A percentile compares a stretch with the other conserved stretches of the same genome.
phyloP scores from a whole-genome alignment of 345 rosid species.

The Streptanthus diversifolius region DNA sequence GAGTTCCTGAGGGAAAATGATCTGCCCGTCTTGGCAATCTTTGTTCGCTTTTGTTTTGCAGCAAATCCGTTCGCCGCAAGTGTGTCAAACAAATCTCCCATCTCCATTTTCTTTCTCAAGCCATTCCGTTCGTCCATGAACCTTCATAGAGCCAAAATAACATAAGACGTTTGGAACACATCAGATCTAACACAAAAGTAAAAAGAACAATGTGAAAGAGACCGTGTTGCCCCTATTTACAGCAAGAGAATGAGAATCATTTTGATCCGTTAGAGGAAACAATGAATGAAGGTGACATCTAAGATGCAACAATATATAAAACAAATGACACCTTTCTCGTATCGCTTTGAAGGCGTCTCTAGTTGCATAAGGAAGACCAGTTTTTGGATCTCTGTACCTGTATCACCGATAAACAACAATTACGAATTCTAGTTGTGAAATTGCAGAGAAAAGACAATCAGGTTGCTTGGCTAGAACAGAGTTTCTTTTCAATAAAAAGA shows the following conservation, averaged over 20 bases:
- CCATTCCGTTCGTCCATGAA: constrained; percentile 46
- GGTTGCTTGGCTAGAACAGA: constrained; percentile 1
- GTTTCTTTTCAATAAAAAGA: neutral
- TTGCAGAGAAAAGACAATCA: neutral
- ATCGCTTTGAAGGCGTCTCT: constrained; percentile 81
- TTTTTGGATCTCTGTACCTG: constrained; percentile 92
- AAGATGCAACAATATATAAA: neutral
- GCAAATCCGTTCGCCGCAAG: constrained; percentile 52
- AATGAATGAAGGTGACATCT: neutral
- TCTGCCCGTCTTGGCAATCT: constrained; percentile 33
- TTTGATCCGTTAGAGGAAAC: neutral
- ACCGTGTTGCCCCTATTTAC: neutral
- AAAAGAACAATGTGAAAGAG: neutral
- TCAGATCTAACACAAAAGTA: neutral
- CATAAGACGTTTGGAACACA: neutral
- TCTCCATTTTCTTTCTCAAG: constrained; percentile 58
- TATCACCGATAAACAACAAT: constrained; percentile 17
- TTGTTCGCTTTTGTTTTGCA: constrained; percentile 53
- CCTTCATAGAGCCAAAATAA: constrained; percentile 39
- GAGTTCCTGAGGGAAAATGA: constrained; percentile 40
- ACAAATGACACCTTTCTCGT: constrained; percentile 56
- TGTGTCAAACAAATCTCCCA: constrained; percentile 67
- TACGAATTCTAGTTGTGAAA: neutral
- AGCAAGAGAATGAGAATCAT: neutral
- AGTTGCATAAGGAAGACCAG: constrained; percentile 84